phyloP scores from a whole-genome alignment of 2,329 filamentous ascomycete genomes.

The Scedosporium boydii region DNA sequence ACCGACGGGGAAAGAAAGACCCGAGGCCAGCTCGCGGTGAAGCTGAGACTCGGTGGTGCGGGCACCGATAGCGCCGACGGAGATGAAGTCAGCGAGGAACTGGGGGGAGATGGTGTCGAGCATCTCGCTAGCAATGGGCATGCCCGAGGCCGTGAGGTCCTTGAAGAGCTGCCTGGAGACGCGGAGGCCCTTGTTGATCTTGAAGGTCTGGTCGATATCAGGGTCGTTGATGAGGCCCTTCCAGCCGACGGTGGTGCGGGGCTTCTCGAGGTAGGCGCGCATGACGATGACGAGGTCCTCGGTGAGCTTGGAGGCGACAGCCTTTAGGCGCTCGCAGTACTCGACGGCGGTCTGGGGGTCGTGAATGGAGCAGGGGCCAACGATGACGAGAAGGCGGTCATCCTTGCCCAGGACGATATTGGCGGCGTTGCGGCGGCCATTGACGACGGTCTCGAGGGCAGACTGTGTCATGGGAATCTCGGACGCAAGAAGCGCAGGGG shows the following conservation, averaged over 20 bases:
- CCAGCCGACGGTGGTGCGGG: constrained; percentile 95
- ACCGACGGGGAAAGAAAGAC: constrained; percentile 91
- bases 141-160: constrained; percentile 81
- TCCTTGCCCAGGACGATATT: constrained; percentile 69
- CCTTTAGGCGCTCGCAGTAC: constrained; percentile 78
- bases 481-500: constrained; percentile 74
- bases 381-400: constrained; percentile 58
- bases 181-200: constrained; percentile 95
- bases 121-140: constrained; percentile 97
- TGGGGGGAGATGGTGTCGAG: constrained; percentile 96
- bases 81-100: constrained; percentile 87
- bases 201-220: constrained; percentile 95
- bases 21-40: constrained; percentile 87
- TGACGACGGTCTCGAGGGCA: constrained; percentile 59
- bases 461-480: constrained; percentile 66
- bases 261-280: constrained; percentile 98
- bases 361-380: constrained; percentile 96
- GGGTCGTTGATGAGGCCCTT: constrained; percentile 98
- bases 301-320: constrained; percentile 78
- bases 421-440: constrained; percentile 58
- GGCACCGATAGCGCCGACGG: constrained; percentile 88
- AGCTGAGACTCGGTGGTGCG: constrained; percentile 93
- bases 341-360: constrained; percentile 83
- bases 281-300: constrained; percentile 91
- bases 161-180: constrained; percentile 84